Evolutionary conservation across 2,329 filamentous ascomycete genomes (phyloP).

Genomic region (Aureobasidium sp.): DNA sequence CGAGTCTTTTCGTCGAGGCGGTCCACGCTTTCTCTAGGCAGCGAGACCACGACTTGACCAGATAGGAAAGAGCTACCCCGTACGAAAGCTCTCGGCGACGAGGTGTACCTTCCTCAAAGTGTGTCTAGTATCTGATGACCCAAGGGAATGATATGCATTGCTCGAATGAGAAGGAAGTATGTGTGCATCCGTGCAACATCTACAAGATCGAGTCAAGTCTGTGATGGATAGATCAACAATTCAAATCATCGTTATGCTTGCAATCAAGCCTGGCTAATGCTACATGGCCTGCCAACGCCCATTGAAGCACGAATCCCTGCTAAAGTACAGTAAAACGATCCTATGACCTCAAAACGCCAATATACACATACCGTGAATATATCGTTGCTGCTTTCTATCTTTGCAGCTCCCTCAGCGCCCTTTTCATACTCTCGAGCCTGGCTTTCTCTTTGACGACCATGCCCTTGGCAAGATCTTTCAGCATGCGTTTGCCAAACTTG

Average conservation of each 20-base stretch:
- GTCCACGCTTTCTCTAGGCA: neutral
- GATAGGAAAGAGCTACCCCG: neutral
- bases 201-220: neutral
- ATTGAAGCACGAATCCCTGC: neutral
- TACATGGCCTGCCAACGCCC: neutral
- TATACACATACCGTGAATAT: constrained; percentile 3
- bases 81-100: neutral
- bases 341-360: neutral
- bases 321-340: constrained; percentile 1
- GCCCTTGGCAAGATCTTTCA: constrained; percentile 67
- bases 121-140: neutral
- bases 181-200: neutral
- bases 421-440: constrained; percentile 69
- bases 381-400: constrained; percentile 2
- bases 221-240: neutral
- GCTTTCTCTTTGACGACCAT: constrained; percentile 77
- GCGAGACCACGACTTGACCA: neutral
- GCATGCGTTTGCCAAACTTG: constrained; percentile 64
- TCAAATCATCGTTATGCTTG: neutral
- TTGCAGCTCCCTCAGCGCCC: constrained; percentile 59
- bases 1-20: neutral
- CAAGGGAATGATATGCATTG: neutral
- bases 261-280: constrained; percentile 1
- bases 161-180: neutral
- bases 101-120: neutral